Evolutionary conservation across 768 basidiomycete genomes (phyloP).

Genomic region (Tricholoma bakamatsutake): DNA sequence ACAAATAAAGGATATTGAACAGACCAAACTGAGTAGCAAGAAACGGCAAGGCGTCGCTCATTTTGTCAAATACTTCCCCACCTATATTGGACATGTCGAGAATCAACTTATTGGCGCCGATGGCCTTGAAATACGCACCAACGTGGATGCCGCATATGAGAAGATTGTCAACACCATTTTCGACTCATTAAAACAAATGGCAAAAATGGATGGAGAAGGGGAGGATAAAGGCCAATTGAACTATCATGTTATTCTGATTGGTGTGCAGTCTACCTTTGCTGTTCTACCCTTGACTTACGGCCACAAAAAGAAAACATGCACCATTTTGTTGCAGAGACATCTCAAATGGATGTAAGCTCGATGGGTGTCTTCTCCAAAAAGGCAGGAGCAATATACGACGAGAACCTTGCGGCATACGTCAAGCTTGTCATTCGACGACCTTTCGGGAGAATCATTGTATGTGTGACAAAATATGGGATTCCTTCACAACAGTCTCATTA

Average conservation of each 20-base stretch:
- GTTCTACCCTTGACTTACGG: background rate
- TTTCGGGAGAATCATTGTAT: constrained; percentile 80
- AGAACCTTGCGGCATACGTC: constrained; percentile 83
- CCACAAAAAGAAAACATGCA: constrained; percentile 85
- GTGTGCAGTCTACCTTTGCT: constrained; percentile 40
- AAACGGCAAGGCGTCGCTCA: constrained; percentile 89
- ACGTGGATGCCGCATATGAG: constrained; percentile 82
- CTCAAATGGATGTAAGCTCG: constrained; percentile 60
- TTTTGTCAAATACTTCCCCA: constrained; percentile 90
- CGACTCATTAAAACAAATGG: constrained; percentile 90
- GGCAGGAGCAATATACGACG: constrained; percentile 83
- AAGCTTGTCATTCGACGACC: constrained; percentile 82
- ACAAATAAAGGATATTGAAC: constrained; percentile 83
- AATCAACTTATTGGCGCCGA: constrained; percentile 75
- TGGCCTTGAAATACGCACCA: constrained; percentile 67
- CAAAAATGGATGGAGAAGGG: constrained; percentile 87
- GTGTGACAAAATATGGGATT: constrained; percentile 18
- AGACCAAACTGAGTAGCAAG: constrained; percentile 86
- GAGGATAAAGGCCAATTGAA: constrained; percentile 98
- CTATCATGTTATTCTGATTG: constrained; percentile 92
- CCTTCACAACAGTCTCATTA: background rate
- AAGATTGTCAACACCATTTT: constrained; percentile 88
- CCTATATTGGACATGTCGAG: constrained; percentile 81
- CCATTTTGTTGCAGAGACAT: constrained; percentile 80
- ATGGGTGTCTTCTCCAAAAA: constrained; percentile 57